Conservation (phyloP, 1,139 yeast species). For the Geotrichum reessii region DNA sequence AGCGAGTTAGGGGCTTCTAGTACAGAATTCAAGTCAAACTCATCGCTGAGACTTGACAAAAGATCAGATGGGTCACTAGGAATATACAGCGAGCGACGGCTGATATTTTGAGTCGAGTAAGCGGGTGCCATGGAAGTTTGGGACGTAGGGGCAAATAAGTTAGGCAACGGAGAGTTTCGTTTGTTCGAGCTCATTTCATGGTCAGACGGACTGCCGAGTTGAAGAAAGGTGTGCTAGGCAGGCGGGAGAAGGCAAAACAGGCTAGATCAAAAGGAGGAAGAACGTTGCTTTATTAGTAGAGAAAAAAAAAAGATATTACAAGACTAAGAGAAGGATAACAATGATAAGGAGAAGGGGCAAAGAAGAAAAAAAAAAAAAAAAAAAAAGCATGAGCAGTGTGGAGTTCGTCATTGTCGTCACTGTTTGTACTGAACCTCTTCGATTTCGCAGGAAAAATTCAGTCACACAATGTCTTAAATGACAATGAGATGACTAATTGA, state of each 20-base stretch:
- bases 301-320: background rate
- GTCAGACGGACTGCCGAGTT: background rate
- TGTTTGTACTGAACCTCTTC: background rate
- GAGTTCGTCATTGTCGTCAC: background rate
- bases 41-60: background rate
- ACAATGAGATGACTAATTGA: background rate
- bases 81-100: background rate
- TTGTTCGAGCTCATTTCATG: conserved; percentile 7
- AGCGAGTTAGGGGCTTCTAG: background rate
- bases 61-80: background rate
- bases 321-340: background rate
- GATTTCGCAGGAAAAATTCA: background rate
- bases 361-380: background rate
- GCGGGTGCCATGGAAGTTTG: background rate
- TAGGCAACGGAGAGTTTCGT: background rate
- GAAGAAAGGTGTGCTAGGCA: background rate
- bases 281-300: too few relatives aligned
- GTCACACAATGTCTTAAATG: background rate
- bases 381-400: background rate
- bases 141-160: background rate
- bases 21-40: background rate
- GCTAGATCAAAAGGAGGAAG: too few relatives aligned
- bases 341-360: background rate
- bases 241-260: background rate
- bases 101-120: background rate